Conservation (phyloP, 192 early-diverging fungal species). For the Gryganskiella cystojenkinii region DNA sequence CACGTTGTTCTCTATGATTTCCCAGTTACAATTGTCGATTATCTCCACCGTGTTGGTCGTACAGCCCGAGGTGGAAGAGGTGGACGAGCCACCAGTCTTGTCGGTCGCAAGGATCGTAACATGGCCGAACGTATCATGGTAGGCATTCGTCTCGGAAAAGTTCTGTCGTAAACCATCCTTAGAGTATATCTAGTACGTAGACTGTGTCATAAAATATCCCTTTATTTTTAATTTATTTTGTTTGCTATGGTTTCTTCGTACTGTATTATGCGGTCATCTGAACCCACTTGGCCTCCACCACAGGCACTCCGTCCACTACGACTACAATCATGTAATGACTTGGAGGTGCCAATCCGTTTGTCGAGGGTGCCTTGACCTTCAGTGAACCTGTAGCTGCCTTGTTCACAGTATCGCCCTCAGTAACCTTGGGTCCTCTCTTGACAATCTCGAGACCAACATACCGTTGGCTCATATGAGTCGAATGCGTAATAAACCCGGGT, state of each 20-base stretch:
- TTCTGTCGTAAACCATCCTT: too few relatives aligned
- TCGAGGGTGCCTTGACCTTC: slow-evolving; percentile 37
- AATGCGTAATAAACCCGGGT: slow-evolving; percentile 63
- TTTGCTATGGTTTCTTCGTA: background rate
- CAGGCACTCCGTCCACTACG: slow-evolving; percentile 39
- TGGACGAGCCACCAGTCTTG: slow-evolving; percentile 86
- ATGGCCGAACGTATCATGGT: slow-evolving; percentile 74
- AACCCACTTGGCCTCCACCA: slow-evolving; percentile 45
- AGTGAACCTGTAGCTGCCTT: slow-evolving; percentile 16
- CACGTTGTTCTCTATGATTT: slow-evolving; percentile 95
- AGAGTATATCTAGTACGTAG: too few relatives aligned
- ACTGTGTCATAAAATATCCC: background rate
- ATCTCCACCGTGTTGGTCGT: slow-evolving; percentile 91
- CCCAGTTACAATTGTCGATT: slow-evolving; percentile 90
- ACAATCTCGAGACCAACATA: slow-evolving; percentile 53
- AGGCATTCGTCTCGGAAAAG: slow-evolving; percentile 64
- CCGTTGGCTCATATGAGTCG: slow-evolving; percentile 63
- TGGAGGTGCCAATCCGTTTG: slow-evolving; percentile 35
- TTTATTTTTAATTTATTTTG: background rate
- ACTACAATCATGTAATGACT: slow-evolving; percentile 45
- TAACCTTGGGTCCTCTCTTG: slow-evolving; percentile 14
- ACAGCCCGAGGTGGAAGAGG: slow-evolving; percentile 85
- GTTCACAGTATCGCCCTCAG: slow-evolving; percentile 1
- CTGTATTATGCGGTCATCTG: slow-evolving; percentile 24
- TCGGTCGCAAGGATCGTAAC: slow-evolving; percentile 76